Evolutionary conservation across 2,329 filamentous ascomycete genomes (phyloP), one percentile per base, ranked within the genome.

Genomic region (Exophiala xenobiotica): DNA sequence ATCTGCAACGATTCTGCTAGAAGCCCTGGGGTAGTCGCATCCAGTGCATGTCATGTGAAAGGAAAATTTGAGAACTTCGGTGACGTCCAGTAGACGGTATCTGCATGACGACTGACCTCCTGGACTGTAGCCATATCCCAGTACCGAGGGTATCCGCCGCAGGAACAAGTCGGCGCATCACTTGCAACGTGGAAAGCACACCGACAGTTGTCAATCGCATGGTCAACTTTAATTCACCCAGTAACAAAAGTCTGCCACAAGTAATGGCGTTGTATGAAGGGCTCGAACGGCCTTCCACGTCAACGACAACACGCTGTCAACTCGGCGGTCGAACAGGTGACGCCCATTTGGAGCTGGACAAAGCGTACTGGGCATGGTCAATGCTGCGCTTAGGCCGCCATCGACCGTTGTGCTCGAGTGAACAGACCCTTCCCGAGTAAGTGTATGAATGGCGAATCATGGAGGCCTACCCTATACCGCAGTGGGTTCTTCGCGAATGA

Each of bases 321-420:
- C 24, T 31, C 48, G 24, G 18, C 23, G 18, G 48, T 51, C 37
- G 41, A 40, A 22, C 40, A 51, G 48, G 48, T 51, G 48, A 51
- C 33, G 48, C 18, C 14, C 38, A 7, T 7, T 22, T 24, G 18
- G n/a, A 16, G 46, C 38, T 49, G 41, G 37, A 50, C 47, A 43
- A 50, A 42, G 46, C 46, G 41, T 9, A 33, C 18, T n/a, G 46
- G 29, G 18, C 20, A 6, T 54, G 51, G 42, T 44, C 51, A 40
- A 33, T 45, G 48, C 48, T 39, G n/a, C 27, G n/a, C 9, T 44
- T 23, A 26, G 24, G 11, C 33, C 40, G 24, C 33, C 22, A 22
- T 12, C 23, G 31, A 8, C 23, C 16, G 23, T 44, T 22, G 12
- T n/a, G 5, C 22, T 8, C n/a, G 24, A 29, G 19, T 16, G 3